Conservation (phyloP, 306 rosid genomes). For the Fragaria iinumae region DNA sequence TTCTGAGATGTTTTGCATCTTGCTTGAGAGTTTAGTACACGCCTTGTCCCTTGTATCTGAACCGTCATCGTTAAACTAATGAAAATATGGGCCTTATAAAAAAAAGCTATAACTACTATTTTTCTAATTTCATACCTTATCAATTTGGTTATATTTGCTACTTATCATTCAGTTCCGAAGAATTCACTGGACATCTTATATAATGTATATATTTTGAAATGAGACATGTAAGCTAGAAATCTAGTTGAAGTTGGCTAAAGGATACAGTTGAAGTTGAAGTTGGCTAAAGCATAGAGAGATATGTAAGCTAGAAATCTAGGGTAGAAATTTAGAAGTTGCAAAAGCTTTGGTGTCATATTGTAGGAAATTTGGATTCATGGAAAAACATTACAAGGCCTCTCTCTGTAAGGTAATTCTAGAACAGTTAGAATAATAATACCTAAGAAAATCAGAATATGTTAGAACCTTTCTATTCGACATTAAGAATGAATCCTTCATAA, state of each 20-base stretch:
- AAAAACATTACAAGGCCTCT: too few relatives aligned
- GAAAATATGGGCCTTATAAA: not conserved
- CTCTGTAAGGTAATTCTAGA: too few relatives aligned
- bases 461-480: too few relatives aligned
- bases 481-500: not conserved
- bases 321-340: not conserved
- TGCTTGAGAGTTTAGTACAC: not conserved
- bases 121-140: not conserved
- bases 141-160: not conserved
- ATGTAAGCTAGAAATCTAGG: too few relatives aligned
- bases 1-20: not conserved
- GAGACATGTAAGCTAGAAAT: too few relatives aligned
- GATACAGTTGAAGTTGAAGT: too few relatives aligned
- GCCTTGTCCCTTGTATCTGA: not conserved
- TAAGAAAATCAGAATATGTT: not conserved
- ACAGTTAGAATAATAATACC: not conserved
- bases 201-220: too few relatives aligned
- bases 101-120: not conserved
- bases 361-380: not conserved
- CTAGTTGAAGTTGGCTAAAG: too few relatives aligned
- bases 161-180: not conserved
- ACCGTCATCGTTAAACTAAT: not conserved
- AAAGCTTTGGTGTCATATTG: not conserved
- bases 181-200: not conserved
- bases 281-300: too few relatives aligned